phyloP scores from a whole-genome alignment of 495 filamentous ascomycete genomes.

The Daldinia caldariorum region DNA sequence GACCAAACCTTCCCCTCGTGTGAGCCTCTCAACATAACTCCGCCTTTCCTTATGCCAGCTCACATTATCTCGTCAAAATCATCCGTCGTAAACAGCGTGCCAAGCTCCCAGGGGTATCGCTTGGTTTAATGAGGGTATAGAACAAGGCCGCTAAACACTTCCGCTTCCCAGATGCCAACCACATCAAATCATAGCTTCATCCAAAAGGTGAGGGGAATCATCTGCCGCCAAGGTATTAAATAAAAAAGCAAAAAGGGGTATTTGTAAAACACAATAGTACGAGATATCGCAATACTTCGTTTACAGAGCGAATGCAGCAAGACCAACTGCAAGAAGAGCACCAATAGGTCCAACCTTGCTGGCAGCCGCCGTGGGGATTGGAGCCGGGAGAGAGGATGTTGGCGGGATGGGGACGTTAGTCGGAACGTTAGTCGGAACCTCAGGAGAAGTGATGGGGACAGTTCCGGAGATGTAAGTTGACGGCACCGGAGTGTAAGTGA shows the following conservation, averaged over 20 bases:
- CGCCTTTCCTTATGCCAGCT: slow-evolving; percentile 24
- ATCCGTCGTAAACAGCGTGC: slow-evolving; percentile 30
- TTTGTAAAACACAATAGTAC: slow-evolving; percentile 38
- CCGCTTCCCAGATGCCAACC: slow-evolving; percentile 29
- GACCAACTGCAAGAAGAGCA: slow-evolving; percentile 46
- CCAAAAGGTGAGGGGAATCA: slow-evolving; percentile 25
- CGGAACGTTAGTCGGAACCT: slow-evolving; percentile 31
- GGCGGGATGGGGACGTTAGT: slow-evolving; percentile 39
- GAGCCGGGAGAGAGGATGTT: slow-evolving; percentile 22
- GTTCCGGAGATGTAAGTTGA: slow-evolving; percentile 38
- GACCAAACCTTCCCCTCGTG: neutral
- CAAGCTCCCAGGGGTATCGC: slow-evolving; percentile 21
- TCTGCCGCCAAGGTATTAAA: slow-evolving; percentile 21
- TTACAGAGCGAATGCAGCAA: slow-evolving; percentile 50
- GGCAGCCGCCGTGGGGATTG: slow-evolving; percentile 47
- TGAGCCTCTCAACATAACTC: slow-evolving; percentile 39
- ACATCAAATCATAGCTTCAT: slow-evolving; percentile 17
- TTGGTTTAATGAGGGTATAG: slow-evolving; percentile 44
- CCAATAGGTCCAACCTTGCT: slow-evolving; percentile 45
- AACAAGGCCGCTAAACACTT: slow-evolving; percentile 30
- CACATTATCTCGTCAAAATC: slow-evolving; percentile 38
- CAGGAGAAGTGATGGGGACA: slow-evolving; percentile 32
- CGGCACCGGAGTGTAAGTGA: slow-evolving; percentile 38
- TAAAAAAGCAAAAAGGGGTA: slow-evolving; percentile 31
- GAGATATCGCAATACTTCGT: slow-evolving; percentile 18